phyloP scores from a whole-genome alignment of 1,284 basidiomycete species.

The Clitocybe nebularis region DNA sequence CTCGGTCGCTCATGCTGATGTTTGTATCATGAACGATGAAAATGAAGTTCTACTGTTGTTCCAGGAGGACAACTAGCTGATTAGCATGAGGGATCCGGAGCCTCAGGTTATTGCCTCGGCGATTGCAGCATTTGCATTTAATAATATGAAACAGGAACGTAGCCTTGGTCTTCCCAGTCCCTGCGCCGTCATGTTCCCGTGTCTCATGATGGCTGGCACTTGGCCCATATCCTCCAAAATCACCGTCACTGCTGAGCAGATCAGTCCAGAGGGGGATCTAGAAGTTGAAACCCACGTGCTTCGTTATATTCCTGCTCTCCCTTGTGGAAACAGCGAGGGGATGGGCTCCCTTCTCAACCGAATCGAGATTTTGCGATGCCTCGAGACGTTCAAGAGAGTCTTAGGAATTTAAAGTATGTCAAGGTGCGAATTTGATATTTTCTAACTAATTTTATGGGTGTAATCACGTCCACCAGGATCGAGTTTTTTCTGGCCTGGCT shows the following conservation, averaged over 20 bases:
- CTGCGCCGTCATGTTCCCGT: conserved; percentile 6
- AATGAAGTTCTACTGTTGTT: conserved; percentile 18
- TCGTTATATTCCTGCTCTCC: conserved; percentile 9
- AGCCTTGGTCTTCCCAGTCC: conserved; percentile 1
- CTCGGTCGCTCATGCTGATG: conserved; percentile 15
- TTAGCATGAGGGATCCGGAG: conserved; percentile 12
- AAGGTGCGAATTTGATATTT: too few species aligned
- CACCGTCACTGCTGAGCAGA: conserved; percentile 10
- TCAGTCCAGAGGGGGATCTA: conserved; percentile 1
- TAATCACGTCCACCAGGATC: too few species aligned
- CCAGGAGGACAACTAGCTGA: conserved; percentile 16
- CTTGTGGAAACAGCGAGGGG: conserved; percentile 12
- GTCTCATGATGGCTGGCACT: conserved; percentile 11
- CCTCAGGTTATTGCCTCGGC: conserved; percentile 13
- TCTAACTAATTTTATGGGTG: too few species aligned
- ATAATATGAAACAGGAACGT: conserved; percentile 9
- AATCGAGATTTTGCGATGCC: conserved; percentile 14
- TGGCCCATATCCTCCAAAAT: conserved; percentile 11
- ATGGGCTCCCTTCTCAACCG: conserved; percentile 13
- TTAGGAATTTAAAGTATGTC: conserved; percentile 6
- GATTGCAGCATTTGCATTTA: conserved; percentile 11
- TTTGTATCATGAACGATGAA: conserved; percentile 19
- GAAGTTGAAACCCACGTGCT: background rate
- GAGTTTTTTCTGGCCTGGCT: too few species aligned
- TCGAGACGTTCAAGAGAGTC: conserved; percentile 12